phyloP scores from a whole-genome alignment of 495 filamentous ascomycete species.

The Bathelium albidoporum region DNA sequence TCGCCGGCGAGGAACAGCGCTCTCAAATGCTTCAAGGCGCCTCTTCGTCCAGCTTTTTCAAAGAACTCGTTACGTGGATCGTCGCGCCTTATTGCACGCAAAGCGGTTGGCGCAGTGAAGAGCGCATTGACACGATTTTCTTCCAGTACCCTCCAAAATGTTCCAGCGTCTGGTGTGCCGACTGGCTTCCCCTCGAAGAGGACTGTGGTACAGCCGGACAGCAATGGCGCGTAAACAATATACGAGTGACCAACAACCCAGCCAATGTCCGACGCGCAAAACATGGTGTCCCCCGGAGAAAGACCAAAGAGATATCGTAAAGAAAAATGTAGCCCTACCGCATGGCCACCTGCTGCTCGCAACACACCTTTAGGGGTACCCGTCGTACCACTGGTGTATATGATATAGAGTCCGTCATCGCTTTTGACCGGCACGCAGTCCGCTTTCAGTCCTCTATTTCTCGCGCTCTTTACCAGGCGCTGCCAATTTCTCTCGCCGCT shows the following conservation, averaged over 20 bases:
- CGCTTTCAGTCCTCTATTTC: slow-evolving; percentile 51
- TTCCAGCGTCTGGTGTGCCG: slow-evolving; percentile 76
- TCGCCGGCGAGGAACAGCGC: slow-evolving; percentile 84
- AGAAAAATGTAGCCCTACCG: slow-evolving; percentile 71
- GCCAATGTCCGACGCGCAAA: slow-evolving; percentile 49
- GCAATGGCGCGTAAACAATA: slow-evolving; percentile 70
- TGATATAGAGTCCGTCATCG: slow-evolving; percentile 74
- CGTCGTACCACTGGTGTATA: slow-evolving; percentile 81
- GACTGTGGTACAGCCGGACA: slow-evolving; percentile 75
- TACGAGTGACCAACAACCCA: slow-evolving; percentile 36
- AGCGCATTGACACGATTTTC: slow-evolving; percentile 75
- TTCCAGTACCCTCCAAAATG: slow-evolving; percentile 78
- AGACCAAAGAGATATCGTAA: slow-evolving; percentile 73
- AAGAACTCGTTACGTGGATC: slow-evolving; percentile 65
- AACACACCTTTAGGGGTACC: slow-evolving; percentile 83
- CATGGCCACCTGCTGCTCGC: slow-evolving; percentile 74
- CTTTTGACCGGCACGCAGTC: slow-evolving; percentile 66
- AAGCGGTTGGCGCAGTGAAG: slow-evolving; percentile 78
- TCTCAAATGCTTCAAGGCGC: slow-evolving; percentile 55
- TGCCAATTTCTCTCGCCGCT: slow-evolving; percentile 72
- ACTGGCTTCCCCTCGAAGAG: slow-evolving; percentile 89
- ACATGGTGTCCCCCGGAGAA: slow-evolving; percentile 71
- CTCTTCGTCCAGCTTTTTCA: slow-evolving; percentile 46
- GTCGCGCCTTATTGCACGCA: slow-evolving; percentile 77
- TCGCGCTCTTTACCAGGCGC: slow-evolving; percentile 56